Evolutionary conservation across 768 basidiomycete species (phyloP), one percentile per base, ranked within the genome.

Genomic region (Suillus decipiens): DNA sequence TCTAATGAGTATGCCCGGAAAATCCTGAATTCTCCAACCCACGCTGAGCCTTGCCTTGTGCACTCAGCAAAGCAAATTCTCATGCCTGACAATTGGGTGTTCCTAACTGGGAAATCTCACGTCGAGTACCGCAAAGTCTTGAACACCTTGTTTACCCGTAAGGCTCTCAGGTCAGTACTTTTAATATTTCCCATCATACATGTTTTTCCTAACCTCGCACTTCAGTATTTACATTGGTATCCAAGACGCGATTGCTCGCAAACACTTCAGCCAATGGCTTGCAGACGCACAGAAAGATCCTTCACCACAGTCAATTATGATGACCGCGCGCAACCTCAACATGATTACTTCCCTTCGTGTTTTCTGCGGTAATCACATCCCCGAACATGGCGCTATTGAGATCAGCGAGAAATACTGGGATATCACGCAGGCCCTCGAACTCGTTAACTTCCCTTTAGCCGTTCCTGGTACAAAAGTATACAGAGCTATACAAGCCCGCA

Each of bases 391-490:
- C 45, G 86, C 89, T 31, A 72, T 77, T 17, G 92, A 94, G 72
- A 95, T 99, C 73, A 90, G 85, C 72, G 89, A 92, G 67, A 95
- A 94, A 73, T 99, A 99, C 80, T 99, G 96, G 96, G 82, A 83
- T 63, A 97, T 99, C 77, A 99, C 97, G 8, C 81, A 87, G 68
- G 93, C 97, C 3, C 89, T 99, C 47, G 94, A 99, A 74, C 90
- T 99, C 61, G 97, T 99, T 81, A 99, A 99, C 81, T 99, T 99
- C 81, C 97, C 97, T 17, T 78, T 99, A 64, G 89, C 96, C 17
- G 70, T 97, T 42, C 97, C 97, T 22, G 97, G 97, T 34, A 99
- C 97, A 43, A 99, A 99, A 74, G 87, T 99, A 61, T 99, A 91
- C 78, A 91, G 88, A 68, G 97, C 96, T 3, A 89, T 95, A 67